Evolutionary conservation across 169 alveolate genomes (phyloP).

Genomic region (Cryptosporidium viatorum): DNA sequence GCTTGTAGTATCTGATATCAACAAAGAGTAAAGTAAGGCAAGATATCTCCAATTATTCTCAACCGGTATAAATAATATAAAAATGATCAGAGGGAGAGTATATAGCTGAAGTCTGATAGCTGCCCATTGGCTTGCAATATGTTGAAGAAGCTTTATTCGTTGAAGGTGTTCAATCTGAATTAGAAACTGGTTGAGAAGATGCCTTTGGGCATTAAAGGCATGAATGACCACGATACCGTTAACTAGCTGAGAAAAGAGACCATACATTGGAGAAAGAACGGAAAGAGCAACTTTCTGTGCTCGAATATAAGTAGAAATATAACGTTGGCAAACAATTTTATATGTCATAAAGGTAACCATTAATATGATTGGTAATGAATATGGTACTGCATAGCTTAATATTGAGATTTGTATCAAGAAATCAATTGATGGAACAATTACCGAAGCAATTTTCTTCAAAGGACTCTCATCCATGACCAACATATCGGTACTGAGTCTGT

Average conservation of each 20-base stretch:
- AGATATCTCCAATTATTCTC: conserved; percentile 45
- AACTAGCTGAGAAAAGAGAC: conserved; percentile 49
- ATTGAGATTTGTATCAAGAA: conserved; percentile 43
- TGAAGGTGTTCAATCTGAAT: conserved; percentile 67
- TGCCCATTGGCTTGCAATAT: conserved; percentile 73
- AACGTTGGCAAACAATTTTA: conserved; percentile 30
- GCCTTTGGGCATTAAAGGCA: conserved; percentile 55
- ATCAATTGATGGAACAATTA: conserved; percentile 59
- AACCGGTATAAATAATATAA: conserved; percentile 15
- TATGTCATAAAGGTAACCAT: conserved; percentile 34
- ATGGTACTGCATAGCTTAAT: conserved; percentile 38
- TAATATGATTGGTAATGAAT: conserved; percentile 27
- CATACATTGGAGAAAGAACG: conserved; percentile 62
- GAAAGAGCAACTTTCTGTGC: conserved; percentile 60
- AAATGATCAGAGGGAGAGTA: conserved; percentile 54
- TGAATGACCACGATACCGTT: conserved; percentile 47
- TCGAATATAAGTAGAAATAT: conserved; percentile 39
- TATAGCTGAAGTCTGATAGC: conserved; percentile 62
- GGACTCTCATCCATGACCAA: conserved; percentile 67
- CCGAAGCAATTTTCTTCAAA: conserved; percentile 61
- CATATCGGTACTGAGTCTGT: conserved; percentile 69
- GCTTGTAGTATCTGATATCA: conserved; percentile 55
- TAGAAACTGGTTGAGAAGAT: conserved; percentile 24
- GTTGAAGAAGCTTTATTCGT: conserved; percentile 61
- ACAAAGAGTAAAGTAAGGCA: conserved; percentile 49